These are phyloP conservation scores for Alternaria hordeiaustralica DNA, from an alignment of 2,329 filamentous ascomycete genomes.

Conservation along the genomic window DNA sequence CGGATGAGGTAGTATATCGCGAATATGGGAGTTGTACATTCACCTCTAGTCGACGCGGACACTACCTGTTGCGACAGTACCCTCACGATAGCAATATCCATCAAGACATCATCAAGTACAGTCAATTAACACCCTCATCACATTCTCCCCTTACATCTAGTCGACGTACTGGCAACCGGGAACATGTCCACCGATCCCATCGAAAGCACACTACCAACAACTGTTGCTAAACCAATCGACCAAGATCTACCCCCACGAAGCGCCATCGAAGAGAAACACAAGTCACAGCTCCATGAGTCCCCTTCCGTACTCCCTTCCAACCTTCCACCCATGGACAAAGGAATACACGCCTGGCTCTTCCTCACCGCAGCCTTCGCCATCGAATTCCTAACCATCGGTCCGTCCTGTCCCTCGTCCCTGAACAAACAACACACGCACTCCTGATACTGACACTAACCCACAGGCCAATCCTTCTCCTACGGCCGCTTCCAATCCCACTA, in stretches of 20 bases:
- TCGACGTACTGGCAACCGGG: neutral
- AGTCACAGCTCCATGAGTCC: neutral
- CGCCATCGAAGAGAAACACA: neutral
- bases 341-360: conserved; percentile 27
- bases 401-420: neutral
- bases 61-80: neutral
- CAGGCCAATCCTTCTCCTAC: conserved; percentile 72
- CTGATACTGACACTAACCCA: neutral
- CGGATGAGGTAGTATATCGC: too few species aligned
- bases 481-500: conserved; percentile 76
- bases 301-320: neutral
- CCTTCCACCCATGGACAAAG: conserved; percentile 23
- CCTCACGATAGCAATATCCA: neutral
- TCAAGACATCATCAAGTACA: neutral
- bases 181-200: neutral
- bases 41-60: neutral
- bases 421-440: too few species aligned
- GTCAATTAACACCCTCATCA: neutral
- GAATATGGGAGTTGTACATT: neutral
- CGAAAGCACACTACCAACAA: neutral
- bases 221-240: neutral
- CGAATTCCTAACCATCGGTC: conserved; percentile 48
- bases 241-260: neutral
- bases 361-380: conserved; percentile 52
- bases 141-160: neutral